Evolutionary conservation across 148 eudicot species (phyloP).

Genomic region (Rhododendron henanense): DNA sequence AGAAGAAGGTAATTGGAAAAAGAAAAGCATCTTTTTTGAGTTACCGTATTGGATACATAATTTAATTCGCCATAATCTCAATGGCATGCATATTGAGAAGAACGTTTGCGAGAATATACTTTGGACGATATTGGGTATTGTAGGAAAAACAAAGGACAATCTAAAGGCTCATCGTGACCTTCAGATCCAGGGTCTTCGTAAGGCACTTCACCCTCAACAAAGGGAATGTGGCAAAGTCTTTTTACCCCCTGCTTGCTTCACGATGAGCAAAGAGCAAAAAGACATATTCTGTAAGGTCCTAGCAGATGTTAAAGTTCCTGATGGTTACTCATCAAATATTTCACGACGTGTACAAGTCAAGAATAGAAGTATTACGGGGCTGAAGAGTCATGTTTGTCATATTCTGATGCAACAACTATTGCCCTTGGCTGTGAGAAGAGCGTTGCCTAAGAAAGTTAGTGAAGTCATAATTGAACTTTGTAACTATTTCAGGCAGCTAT

Average conservation of each 20-base stretch:
- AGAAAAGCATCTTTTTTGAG: neutral
- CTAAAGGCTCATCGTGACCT: too few species aligned
- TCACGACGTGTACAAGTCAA: neutral
- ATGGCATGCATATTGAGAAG: too few species aligned
- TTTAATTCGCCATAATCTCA: neutral
- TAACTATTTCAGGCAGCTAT: neutral
- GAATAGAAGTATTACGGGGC: neutral
- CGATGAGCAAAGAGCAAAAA: too few species aligned
- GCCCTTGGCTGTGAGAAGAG: neutral
- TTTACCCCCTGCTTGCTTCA: too few species aligned
- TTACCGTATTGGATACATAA: neutral
- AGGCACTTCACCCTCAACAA: too few species aligned
- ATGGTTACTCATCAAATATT: neutral
- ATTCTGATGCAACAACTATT: neutral
- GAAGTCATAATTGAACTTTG: neutral
- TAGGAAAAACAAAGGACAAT: too few species aligned
- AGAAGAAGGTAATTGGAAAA: neutral
- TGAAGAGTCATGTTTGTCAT: neutral
- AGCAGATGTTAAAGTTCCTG: neutral
- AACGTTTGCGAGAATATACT: too few species aligned
- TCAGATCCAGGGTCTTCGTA: too few species aligned
- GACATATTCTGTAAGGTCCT: too few species aligned
- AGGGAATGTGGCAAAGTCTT: too few species aligned
- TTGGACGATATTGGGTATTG: too few species aligned
- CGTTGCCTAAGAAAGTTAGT: neutral